These are phyloP conservation scores for Taphrina wiesneri DNA, from an alignment of 1,139 yeast genomes.

Conservation along the genomic window DNA sequence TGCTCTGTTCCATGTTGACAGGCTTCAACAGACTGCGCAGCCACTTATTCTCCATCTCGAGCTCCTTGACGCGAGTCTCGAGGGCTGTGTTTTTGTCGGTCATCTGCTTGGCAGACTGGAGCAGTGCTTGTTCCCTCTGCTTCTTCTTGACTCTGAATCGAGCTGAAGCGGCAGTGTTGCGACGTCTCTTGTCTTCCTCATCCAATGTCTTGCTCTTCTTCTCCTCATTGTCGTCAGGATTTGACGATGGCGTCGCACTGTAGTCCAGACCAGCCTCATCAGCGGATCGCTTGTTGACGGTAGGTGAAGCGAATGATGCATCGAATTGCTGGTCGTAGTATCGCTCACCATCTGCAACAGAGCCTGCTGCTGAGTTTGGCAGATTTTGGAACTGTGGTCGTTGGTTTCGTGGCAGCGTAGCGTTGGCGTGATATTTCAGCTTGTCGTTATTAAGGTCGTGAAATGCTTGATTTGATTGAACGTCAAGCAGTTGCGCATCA, in stretches of 20 bases:
- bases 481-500: background rate
- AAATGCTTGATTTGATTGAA: background rate
- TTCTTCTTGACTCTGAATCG: conserved; percentile 79
- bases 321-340: background rate
- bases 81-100: conserved; percentile 61
- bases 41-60: conserved; percentile 82
- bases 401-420: conserved; percentile 1
- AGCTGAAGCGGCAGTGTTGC: conserved; percentile 81
- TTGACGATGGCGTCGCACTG: conserved; percentile 4
- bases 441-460: background rate
- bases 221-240: conserved; percentile 2
- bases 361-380: background rate
- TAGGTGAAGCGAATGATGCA: background rate
- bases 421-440: background rate
- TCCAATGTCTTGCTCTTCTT: conserved; percentile 41
- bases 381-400: background rate
- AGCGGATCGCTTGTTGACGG: background rate
- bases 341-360: background rate
- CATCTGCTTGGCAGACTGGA: conserved; percentile 61
- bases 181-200: conserved; percentile 64
- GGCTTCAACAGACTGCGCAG: conserved; percentile 62
- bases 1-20: conserved; percentile 15
- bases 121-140: conserved; percentile 81
- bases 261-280: conserved; percentile 7
- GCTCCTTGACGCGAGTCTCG: conserved; percentile 63